Base-by-base conservation (phyloP, 1,139 yeast species). In the Yamadazyma jaroonii region DNA sequence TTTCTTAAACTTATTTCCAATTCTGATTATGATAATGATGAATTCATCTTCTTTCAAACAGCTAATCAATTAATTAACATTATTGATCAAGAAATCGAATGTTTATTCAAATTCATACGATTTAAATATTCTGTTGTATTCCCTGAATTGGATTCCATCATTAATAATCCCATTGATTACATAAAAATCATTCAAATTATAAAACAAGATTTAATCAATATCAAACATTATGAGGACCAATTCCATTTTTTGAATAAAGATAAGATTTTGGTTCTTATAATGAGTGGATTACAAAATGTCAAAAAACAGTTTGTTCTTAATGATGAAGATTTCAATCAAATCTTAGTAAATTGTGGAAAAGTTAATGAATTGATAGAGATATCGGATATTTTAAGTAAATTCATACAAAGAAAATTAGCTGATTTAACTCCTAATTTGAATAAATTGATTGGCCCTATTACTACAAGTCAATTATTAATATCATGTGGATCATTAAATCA, bases 391-490 rank as follows among this genome's bases (percentile, higher is more conserved):
- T 67, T 88, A 10, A 70, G 81, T 0, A 45, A 55, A 1, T 84
- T 75, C 48, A 79, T 88, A 12, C 70, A 90, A 0, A 56, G 68
- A 1, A 72, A 80, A 47, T 67, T 87, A 25, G 61, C 74, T 4
- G 54, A 57, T 11, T 70, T 84, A 53, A 95, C 96, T 0, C 98
- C 98, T 1, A 94, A 92, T 55, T 62, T 87, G 2, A 70, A 87
- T 2, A 79, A 79, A 1, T 64, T 92, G 7, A 69, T 92, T 3
- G 95, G 96, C 0, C 67, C 95, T 0, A 67, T 76, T 3, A 76
- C 87, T 0, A 79, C 96, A 0, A 83, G 96, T 0, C 89, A 84
- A 50, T 60, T 92, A 9, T 61, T 92, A 31, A 77, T 88, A 1
- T 72, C 77, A 15, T 66, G 79, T 0, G 95, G 96, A 2, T 89